Evolutionary conservation across 306 rosid genomes (phyloP), one percentile per base, ranked within the genome.

Genomic region (Mucuna pruriens): DNA sequence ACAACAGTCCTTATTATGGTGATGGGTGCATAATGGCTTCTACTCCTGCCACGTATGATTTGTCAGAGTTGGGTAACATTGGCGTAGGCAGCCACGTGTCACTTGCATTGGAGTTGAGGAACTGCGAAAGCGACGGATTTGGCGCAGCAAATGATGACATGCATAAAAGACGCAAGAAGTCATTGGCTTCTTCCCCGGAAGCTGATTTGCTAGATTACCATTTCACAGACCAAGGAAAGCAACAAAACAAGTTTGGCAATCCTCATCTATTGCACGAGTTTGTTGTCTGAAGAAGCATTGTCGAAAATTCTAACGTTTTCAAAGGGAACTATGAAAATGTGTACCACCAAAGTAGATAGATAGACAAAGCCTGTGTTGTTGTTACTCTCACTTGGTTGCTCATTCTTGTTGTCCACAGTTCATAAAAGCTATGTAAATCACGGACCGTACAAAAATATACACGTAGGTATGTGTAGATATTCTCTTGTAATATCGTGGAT

Each of bases 91-190:
- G 86, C 63, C 90, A 89, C 2, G 90, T 94, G 31, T 93, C 99
- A 9, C 98, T 93, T 66, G 89, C 98, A 4, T 80, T 95, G 80
- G 94, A 95, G 87, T 82, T 95, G 86, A 90, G 94, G 84, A 92
- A 91, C 82, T 82, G 89, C 44, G 99, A 92, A 79, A 90, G 84
- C 1, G 88, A 89, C 48, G 94, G 83, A 48, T 90, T 89, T 52
- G 80, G 86, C 4, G 40, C 75, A 48, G 64, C 90, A 15, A 82
- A 76, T 15, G 83, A 85, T 75, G 86, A 84, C 65, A 67, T 87
- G 79, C 82, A 84, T 19, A 81, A 77, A 67, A 85, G 79, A 52
- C 88, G 71, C 38, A 80, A 78, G 45, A 83, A 85, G 49, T 46
- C 87, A 7, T 65, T 80, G 76, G 88, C 84, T 84, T 72, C 89